Base-by-base conservation (phyloP, 164 flowering plant species). In the Paratinospora sagittata region DNA sequence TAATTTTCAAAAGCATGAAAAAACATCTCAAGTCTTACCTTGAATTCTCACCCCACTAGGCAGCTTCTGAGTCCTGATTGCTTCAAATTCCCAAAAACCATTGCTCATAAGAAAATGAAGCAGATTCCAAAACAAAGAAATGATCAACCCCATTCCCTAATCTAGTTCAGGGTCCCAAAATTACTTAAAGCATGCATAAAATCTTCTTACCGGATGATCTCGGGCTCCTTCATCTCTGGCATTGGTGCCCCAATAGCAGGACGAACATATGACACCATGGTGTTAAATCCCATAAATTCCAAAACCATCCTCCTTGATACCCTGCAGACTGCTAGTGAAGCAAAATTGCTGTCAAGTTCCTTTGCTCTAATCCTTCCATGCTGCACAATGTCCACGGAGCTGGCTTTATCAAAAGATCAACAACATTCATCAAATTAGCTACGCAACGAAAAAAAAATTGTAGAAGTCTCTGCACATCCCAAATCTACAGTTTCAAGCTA, bases 41-140 rank as follows among this genome's bases (percentile, higher is more conserved):
- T 92, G 93, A 76, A 96, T 76, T 81, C 78, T 88, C 67, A 93
- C 95, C 63, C 98, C 98, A 78, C 87, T 85, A 23, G 84, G 70
- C 69, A 82, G 80, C 88, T 86, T 90, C 72, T 61, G 78, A 12
- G 89, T 84, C 84, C 94, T 91, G 88, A 68, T 82, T 67, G 76
- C 93, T 90, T 88, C 85, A 85, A 86, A 80, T 67, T 57, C 79
- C 73, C 83, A 81, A 78, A 30, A 64, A 66, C 37, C 49, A 77
- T 71, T 57, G 65, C 36, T 78, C 41, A 76, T 55, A 68, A 77
- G 70, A 71, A 76, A 64, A 30, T 36, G 79, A 13, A 67, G 10
- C 69, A 67, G 3, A 64, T 24, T 47, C 16, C 26, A 19, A 4
- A 68, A 70, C 8, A 57, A 33, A 30, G 16, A 8, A 64, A 57